These are phyloP conservation scores for Penicillium antarcticum DNA, from an alignment of 495 filamentous ascomycete species.

Conservation along the genomic window DNA sequence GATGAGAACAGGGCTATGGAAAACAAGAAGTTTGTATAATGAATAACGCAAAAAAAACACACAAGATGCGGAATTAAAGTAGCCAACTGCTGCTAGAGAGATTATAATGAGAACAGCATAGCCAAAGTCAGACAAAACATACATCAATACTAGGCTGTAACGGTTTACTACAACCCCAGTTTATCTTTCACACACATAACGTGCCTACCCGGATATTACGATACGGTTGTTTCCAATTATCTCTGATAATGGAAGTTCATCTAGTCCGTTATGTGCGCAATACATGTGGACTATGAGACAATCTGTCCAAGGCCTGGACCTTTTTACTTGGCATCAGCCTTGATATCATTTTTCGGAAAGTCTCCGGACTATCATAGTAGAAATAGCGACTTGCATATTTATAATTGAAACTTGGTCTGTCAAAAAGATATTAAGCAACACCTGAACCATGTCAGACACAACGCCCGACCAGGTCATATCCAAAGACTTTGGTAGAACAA, in stretches of 20 bases:
- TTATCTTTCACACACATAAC: too few relatives aligned
- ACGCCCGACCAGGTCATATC: not conserved
- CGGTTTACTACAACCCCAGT: too few relatives aligned
- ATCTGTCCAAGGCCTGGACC: not conserved
- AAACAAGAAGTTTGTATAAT: too few relatives aligned
- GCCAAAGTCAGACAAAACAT: too few relatives aligned
- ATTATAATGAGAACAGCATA: too few relatives aligned
- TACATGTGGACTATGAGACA: slow-evolving; percentile 1
- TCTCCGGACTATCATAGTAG: not conserved
- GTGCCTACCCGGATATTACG: too few relatives aligned
- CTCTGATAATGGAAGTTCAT: not conserved
- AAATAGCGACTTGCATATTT: not conserved
- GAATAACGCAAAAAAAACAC: too few relatives aligned
- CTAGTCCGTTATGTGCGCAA: not conserved
- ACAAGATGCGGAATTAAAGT: too few relatives aligned
- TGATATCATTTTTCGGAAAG: not conserved
- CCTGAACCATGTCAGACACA: slow-evolving; percentile 3
- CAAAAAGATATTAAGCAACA: not conserved
- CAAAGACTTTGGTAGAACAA: not conserved
- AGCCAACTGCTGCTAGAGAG: too few relatives aligned
- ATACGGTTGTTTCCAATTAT: too few relatives aligned
- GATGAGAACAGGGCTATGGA: too few relatives aligned
- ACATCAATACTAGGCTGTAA: too few relatives aligned
- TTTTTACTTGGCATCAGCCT: not conserved
- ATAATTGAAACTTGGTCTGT: not conserved